Percentiles rank a stretch among this genome's conserved stretches.
phyloP scores from a whole-genome alignment of 2,329 filamentous ascomycete species.

The Paecilomyces sp. region DNA sequence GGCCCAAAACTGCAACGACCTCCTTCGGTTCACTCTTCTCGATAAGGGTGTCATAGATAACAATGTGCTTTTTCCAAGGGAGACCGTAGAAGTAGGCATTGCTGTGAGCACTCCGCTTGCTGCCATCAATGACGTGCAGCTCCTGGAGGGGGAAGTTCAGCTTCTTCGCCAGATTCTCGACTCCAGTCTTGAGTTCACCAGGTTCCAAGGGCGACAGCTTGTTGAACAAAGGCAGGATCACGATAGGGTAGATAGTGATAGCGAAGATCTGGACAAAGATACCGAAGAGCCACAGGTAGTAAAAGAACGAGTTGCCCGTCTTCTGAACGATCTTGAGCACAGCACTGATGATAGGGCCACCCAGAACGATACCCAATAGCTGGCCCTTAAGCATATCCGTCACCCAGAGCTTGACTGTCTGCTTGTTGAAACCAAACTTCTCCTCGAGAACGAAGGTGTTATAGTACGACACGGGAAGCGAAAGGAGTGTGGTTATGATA shows the following conservation, averaged over 20 bases:
- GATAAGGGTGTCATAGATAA: slow-evolving; percentile 96
- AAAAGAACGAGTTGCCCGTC: slow-evolving; percentile 93
- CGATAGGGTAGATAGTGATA: slow-evolving; percentile 92
- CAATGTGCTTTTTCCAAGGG: slow-evolving; percentile 99
- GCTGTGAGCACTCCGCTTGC: slow-evolving; percentile 79
- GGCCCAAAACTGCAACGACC: slow-evolving; percentile 87
- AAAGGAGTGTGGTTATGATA: slow-evolving; percentile 70
- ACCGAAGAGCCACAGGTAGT: slow-evolving; percentile 93
- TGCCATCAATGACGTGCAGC: slow-evolving; percentile 89
- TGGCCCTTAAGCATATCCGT: slow-evolving; percentile 90
- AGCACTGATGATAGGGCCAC: slow-evolving; percentile 80
- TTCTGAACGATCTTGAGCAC: slow-evolving; percentile 92
- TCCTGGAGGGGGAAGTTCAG: slow-evolving; percentile 89
- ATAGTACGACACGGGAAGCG: slow-evolving; percentile 78
- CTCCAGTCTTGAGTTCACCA: slow-evolving; percentile 77
- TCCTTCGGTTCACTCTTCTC: slow-evolving; percentile 90
- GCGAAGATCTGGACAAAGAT: slow-evolving; percentile 85
- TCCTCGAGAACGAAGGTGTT: slow-evolving; percentile 94
- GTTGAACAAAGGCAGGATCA: slow-evolving; percentile 94
- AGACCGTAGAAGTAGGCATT: slow-evolving; percentile 96
- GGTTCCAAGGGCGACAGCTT: slow-evolving; percentile 89
- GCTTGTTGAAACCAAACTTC: slow-evolving; percentile 98
- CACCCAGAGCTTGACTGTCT: slow-evolving; percentile 80
- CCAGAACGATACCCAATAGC: slow-evolving; percentile 69
- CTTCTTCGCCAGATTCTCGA: slow-evolving; percentile 74